Percentiles rank a stretch among this genome's conserved stretches.
Conservation (phyloP, 1,284 basidiomycete species). For the Ustilago cynodontis region DNA sequence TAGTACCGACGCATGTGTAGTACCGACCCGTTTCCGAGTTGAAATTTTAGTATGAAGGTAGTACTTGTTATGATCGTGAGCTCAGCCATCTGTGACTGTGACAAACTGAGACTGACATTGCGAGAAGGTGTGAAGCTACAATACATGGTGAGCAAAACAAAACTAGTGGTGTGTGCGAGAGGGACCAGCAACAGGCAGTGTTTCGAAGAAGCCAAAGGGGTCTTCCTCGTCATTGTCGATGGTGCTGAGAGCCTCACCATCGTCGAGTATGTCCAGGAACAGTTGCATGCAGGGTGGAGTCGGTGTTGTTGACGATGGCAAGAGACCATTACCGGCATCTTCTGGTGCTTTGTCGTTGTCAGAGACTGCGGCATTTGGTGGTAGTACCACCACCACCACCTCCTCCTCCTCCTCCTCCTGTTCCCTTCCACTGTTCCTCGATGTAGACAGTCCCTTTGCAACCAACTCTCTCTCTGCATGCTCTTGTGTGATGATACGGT, state of each 20-base stretch:
- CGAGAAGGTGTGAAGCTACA: neutral
- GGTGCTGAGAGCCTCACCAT: conserved; percentile 10
- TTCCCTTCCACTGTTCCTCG: too few species aligned
- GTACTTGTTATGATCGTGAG: neutral
- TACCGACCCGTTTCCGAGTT: neutral
- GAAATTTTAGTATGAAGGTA: conserved; percentile 4
- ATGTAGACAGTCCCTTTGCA: too few species aligned
- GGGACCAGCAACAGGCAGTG: neutral
- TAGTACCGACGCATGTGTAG: conserved; percentile 4
- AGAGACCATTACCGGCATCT: neutral
- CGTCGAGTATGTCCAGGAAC: conserved; percentile 2
- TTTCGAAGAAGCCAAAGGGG: neutral
- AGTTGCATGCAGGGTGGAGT: neutral
- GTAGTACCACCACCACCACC: neutral
- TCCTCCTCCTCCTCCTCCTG: too few species aligned
- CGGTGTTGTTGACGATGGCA: neutral
- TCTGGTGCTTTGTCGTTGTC: neutral
- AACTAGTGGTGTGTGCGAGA: neutral
- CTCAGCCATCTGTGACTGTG: neutral
- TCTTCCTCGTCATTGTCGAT: conserved; percentile 4
- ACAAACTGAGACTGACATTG: conserved; percentile 9
- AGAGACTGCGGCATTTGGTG: neutral
- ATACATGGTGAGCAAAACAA: conserved; percentile 4
- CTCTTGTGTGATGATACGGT: too few species aligned
- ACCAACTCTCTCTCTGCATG: too few species aligned